phyloP scores from a whole-genome alignment of 2,329 filamentous ascomycete species.

The Fusarium nodosum region DNA sequence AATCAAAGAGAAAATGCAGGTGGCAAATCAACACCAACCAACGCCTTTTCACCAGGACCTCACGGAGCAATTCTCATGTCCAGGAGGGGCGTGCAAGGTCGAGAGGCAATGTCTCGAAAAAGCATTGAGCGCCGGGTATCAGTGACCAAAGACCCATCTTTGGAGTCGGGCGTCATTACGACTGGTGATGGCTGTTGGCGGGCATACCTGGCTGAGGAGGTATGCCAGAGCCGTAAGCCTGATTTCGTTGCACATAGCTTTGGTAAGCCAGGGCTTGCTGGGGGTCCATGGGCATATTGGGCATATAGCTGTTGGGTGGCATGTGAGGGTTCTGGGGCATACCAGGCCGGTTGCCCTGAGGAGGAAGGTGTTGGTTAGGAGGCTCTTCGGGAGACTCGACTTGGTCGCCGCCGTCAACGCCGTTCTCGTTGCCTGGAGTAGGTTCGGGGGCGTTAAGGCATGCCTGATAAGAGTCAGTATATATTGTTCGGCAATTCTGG shows the following conservation, averaged over 20 bases:
- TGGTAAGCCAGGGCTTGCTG: slow-evolving; percentile 87
- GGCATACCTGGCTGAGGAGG: slow-evolving; percentile 82
- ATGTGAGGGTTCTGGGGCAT: slow-evolving; percentile 76
- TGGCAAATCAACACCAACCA: slow-evolving; percentile 56
- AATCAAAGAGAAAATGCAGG: slow-evolving; percentile 49
- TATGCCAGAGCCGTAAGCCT: slow-evolving; percentile 81
- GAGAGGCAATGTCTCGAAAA: slow-evolving; percentile 56
- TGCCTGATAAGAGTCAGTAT: slow-evolving; percentile 69
- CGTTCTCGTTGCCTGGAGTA: slow-evolving; percentile 82
- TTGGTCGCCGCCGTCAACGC: slow-evolving; percentile 79
- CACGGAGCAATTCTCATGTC: slow-evolving; percentile 56
- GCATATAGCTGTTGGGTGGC: slow-evolving; percentile 70
- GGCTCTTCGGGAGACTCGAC: slow-evolving; percentile 95
- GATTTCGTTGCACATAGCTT: slow-evolving; percentile 80
- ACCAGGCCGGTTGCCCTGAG: slow-evolving; percentile 69
- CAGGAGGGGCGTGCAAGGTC: slow-evolving; percentile 47
- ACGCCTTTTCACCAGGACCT: slow-evolving; percentile 58
- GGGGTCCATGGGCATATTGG: slow-evolving; percentile 77
- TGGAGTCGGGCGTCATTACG: slow-evolving; percentile 61
- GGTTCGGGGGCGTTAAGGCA: slow-evolving; percentile 97
- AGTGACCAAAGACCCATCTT: slow-evolving; percentile 55
- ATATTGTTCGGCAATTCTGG: not conserved
- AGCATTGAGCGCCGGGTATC: slow-evolving; percentile 73
- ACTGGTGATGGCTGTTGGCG: slow-evolving; percentile 85
- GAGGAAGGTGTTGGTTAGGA: slow-evolving; percentile 79